Evolutionary conservation across 371 early-diverging fungal species (phyloP).

Genomic region (Mucor sp.): DNA sequence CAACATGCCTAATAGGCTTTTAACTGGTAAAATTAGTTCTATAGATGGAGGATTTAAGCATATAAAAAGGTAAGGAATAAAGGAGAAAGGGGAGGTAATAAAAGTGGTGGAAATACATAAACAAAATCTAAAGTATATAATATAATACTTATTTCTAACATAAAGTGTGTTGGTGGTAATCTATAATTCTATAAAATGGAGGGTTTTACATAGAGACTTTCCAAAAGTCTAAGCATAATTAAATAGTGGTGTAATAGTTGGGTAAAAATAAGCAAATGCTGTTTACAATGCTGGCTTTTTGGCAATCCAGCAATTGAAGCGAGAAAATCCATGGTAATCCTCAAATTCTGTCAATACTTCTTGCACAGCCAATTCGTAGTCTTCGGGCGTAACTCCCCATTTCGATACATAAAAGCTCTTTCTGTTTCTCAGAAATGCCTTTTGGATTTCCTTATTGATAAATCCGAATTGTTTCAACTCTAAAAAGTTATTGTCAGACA

Average conservation of each 20-base stretch:
- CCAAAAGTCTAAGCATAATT: not conserved
- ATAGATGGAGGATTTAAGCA: not conserved
- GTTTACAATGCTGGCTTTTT: constrained; percentile 22
- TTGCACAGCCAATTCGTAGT: constrained; percentile 49
- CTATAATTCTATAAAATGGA: not conserved
- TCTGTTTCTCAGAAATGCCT: constrained; percentile 37
- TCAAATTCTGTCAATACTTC: constrained; percentile 51
- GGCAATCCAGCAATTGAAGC: constrained; percentile 48
- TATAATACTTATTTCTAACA: not conserved
- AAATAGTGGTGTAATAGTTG: not conserved
- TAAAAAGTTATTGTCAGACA: constrained; percentile 4
- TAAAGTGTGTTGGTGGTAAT: not conserved
- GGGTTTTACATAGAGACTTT: not conserved
- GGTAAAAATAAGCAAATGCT: not conserved
- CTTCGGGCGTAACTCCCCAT: constrained; percentile 46
- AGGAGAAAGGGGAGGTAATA: not conserved
- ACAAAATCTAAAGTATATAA: not conserved
- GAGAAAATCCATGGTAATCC: constrained; percentile 47
- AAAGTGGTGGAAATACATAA: not conserved
- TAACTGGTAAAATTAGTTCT: not conserved
- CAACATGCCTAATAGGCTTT: not conserved
- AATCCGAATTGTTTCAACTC: constrained; percentile 57
- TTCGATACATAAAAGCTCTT: constrained; percentile 36
- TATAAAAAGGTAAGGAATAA: not conserved
- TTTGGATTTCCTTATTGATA: constrained; percentile 51